A percentile compares a stretch with the other conserved stretches of the same genome.
These are phyloP conservation scores for Trypanosoma cruzi DNA, from an alignment of 208 protist species.

Conservation along the genomic window DNA sequence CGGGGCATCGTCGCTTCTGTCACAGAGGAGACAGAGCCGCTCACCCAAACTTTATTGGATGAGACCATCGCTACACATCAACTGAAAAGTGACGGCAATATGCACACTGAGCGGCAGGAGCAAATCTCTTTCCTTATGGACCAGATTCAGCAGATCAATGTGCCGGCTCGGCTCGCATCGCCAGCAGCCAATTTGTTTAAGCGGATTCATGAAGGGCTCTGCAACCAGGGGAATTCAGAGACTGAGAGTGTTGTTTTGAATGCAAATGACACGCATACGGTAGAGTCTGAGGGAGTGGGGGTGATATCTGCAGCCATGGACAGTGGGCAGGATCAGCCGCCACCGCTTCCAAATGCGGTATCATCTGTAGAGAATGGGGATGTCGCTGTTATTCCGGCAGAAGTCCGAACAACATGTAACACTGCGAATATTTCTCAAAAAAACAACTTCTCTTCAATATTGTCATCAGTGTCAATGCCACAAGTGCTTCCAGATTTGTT, in stretches of 20 bases:
- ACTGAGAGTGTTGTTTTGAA: no score
- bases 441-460: neutral
- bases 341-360: no score
- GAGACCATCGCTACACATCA: neutral
- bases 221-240: no score
- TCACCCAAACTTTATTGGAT: neutral
- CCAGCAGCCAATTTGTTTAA: neutral
- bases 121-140: conserved; percentile 17
- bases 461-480: neutral
- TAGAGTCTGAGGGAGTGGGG: no score
- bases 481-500: neutral
- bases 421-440: no score
- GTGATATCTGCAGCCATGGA: no score
- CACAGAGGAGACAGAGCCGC: neutral
- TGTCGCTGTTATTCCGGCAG: neutral
- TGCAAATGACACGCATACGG: no score
- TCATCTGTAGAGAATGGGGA: neutral
- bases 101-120: neutral
- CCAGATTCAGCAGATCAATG: conserved; percentile 17
- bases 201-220: neutral
- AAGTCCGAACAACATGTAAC: no score
- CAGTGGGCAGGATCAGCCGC: no score
- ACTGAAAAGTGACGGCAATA: neutral
- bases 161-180: neutral
- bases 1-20: neutral